phyloP scores from a whole-genome alignment of 768 basidiomycete genomes.

The Paxillus ammoniavirescens region DNA sequence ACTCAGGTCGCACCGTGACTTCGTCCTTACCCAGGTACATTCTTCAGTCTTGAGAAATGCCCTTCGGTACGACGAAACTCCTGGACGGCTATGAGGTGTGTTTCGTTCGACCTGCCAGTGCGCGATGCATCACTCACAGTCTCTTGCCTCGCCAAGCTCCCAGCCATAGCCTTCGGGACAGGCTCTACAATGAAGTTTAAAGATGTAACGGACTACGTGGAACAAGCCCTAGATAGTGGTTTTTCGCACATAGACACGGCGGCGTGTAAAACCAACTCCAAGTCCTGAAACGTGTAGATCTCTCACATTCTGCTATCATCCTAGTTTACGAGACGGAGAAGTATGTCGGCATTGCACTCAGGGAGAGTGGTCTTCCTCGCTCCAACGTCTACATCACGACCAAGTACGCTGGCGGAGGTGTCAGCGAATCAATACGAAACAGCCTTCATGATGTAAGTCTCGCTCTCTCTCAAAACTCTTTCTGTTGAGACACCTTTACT shows the following conservation, averaged over 20 bases:
- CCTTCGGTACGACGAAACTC: slow-evolving; percentile 37
- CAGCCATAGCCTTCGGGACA: slow-evolving; percentile 61
- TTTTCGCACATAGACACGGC: slow-evolving; percentile 68
- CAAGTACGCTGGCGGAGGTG: slow-evolving; percentile 43
- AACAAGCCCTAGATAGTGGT: slow-evolving; percentile 57
- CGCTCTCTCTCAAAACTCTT: neutral
- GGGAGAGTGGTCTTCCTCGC: slow-evolving; percentile 46
- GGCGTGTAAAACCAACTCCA: slow-evolving; percentile 36
- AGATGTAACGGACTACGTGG: slow-evolving; percentile 53
- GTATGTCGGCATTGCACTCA: slow-evolving; percentile 39
- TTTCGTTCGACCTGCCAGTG: neutral
- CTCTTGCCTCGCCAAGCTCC: slow-evolving; percentile 42
- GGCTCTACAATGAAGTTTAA: slow-evolving; percentile 40
- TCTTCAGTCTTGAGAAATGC: slow-evolving; percentile 29
- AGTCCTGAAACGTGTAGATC: neutral
- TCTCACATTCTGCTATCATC: neutral
- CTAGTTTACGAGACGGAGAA: slow-evolving; percentile 32
- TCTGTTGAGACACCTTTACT: neutral
- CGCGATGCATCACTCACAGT: neutral
- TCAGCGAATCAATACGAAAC: slow-evolving; percentile 35
- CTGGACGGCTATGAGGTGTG: slow-evolving; percentile 42
- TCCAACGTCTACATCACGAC: slow-evolving; percentile 52
- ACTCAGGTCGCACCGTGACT: too few relatives aligned
- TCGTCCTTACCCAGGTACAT: too few relatives aligned
- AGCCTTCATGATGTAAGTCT: slow-evolving; percentile 51